Evolutionary conservation across 495 filamentous ascomycete species (phyloP).

Genomic region (Emericellopsis terricola): DNA sequence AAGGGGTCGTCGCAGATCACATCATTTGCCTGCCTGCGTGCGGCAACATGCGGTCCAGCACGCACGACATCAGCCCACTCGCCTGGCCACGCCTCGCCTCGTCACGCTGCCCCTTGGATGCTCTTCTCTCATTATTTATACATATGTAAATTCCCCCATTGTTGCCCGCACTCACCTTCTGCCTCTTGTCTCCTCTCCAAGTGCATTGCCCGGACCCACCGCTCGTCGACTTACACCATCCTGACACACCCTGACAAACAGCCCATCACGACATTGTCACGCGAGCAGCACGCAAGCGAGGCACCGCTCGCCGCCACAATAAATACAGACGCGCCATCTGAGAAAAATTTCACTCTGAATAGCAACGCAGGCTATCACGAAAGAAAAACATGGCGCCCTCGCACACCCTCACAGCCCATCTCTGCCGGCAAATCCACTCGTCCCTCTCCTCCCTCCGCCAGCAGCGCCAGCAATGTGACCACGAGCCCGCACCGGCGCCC

Average conservation of each 20-base stretch:
- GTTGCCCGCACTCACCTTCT: too few species aligned
- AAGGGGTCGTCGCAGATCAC: too few species aligned
- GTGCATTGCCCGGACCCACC: background rate
- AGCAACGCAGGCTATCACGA: background rate
- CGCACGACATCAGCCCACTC: too few species aligned
- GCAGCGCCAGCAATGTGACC: background rate
- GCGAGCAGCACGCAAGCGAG: background rate
- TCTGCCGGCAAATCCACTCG: slow-evolving; percentile 31
- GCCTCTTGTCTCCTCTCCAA: background rate
- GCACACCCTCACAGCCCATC: slow-evolving; percentile 33
- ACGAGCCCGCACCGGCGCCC: background rate
- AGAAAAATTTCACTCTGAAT: background rate
- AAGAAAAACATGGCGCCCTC: slow-evolving; percentile 25
- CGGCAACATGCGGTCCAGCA: too few species aligned
- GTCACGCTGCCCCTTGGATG: background rate
- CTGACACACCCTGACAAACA: background rate
- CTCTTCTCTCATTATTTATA: background rate
- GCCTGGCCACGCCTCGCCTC: too few species aligned
- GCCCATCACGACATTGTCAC: background rate
- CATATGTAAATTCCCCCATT: background rate
- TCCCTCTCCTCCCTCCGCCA: slow-evolving; percentile 21
- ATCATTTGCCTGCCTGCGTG: too few species aligned
- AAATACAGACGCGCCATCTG: background rate
- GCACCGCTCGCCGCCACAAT: background rate
- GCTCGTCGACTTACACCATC: background rate